Conservation (phyloP, 495 filamentous ascomycete genomes). For the Pyrenula aspistea region DNA sequence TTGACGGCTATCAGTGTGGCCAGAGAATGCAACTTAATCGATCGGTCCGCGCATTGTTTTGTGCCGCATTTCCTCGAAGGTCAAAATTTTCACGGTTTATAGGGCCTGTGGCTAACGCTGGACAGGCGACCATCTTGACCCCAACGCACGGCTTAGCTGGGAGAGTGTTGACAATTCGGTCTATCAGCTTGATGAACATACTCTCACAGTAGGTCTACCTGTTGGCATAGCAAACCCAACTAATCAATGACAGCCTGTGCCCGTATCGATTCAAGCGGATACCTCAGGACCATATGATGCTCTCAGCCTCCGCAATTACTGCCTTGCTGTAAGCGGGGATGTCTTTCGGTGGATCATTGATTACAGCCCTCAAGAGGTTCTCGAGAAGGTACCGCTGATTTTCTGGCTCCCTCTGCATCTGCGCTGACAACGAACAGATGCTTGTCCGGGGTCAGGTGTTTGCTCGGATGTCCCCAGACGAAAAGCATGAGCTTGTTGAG, state of each 20-base stretch:
- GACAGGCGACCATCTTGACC: constrained; percentile 49
- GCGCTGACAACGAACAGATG: constrained; percentile 40
- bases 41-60: constrained; percentile 73
- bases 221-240: constrained; percentile 5
- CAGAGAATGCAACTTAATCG: constrained; percentile 78
- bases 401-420: neutral
- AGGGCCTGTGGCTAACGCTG: constrained; percentile 5
- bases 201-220: constrained; percentile 46
- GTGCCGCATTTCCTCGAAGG: constrained; percentile 79
- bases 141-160: constrained; percentile 66
- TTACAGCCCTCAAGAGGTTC: constrained; percentile 64
- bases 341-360: constrained; percentile 95
- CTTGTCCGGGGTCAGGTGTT: constrained; percentile 88
- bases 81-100: constrained; percentile 12
- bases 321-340: constrained; percentile 80
- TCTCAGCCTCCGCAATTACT: constrained; percentile 67
- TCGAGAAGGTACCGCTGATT: constrained; percentile 42
- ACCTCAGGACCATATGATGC: constrained; percentile 77
- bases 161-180: constrained; percentile 80
- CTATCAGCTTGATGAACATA: constrained; percentile 62
- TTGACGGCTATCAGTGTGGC: constrained; percentile 95
- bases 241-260: constrained; percentile 48
- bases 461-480: constrained; percentile 96
- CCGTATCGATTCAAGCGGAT: constrained; percentile 56
- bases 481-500: constrained; percentile 96